These are phyloP conservation scores for Powellomyces hirtus DNA, from an alignment of 192 early-diverging fungal genomes.

Conservation along the genomic window DNA sequence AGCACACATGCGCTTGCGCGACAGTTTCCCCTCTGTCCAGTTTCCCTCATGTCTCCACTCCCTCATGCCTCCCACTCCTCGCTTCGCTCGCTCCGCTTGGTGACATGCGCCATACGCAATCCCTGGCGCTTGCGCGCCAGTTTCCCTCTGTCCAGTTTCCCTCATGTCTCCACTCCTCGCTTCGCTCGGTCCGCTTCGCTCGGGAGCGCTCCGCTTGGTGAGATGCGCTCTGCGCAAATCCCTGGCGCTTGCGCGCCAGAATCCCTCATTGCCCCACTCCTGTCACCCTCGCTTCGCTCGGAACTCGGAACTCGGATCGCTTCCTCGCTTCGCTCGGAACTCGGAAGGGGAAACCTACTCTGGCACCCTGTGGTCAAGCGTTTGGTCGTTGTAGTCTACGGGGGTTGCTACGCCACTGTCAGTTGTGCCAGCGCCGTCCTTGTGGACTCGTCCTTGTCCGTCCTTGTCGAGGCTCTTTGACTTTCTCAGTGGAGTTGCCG, in stretches of 20 bases:
- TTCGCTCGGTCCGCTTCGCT: no score
- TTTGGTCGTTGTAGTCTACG: background rate
- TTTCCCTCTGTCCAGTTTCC: no score
- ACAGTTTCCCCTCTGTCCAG: no score
- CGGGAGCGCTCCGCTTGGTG: background rate
- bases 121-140: background rate
- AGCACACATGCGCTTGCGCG: no score
- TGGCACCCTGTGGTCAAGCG: background rate
- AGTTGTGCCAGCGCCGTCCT: background rate
- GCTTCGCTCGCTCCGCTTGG: background rate
- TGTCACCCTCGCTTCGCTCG: background rate
- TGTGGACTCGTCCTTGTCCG: background rate
- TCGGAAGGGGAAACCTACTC: background rate
- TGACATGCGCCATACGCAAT: background rate
- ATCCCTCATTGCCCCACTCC: background rate
- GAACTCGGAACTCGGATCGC: background rate
- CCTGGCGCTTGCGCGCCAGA: background rate
- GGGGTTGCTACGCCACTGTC: constrained; percentile 6
- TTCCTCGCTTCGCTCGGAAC: no score
- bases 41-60: no score
- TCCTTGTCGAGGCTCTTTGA: background rate
- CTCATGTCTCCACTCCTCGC: no score
- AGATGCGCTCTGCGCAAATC: background rate
- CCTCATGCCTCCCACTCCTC: no score
- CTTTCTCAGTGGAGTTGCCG: background rate